A percentile compares a stretch with the other conserved stretches of the same genome.
phyloP scores from a whole-genome alignment of 164 flowering plant species.

The Annona cherimola region DNA sequence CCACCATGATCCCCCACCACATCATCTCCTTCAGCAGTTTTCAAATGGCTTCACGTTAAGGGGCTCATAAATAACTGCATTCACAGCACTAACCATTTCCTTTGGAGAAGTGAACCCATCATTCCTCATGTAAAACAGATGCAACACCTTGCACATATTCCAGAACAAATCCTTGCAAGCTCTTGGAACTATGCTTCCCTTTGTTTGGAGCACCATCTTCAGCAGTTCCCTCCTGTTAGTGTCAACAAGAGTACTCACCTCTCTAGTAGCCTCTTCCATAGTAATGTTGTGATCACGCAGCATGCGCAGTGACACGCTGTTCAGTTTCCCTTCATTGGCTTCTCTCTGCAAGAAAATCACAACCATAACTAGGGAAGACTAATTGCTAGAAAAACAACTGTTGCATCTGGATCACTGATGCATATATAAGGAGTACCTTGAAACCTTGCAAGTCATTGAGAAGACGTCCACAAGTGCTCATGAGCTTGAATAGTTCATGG shows the following conservation, averaged over 20 bases:
- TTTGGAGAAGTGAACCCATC: conserved; percentile 62
- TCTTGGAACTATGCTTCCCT: conserved; percentile 56
- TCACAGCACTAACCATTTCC: conserved; percentile 42
- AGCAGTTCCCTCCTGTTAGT: conserved; percentile 51
- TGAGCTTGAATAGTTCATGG: conserved; percentile 21
- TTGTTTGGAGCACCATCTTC: conserved; percentile 45
- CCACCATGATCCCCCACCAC: no score
- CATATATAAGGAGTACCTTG: conserved; percentile 15
- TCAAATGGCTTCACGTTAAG: not conserved
- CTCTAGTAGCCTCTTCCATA: conserved; percentile 42
- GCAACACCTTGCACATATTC: conserved; percentile 62
- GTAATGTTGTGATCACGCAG: conserved; percentile 25
- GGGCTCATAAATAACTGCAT: conserved; percentile 31
- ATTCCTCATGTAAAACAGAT: conserved; percentile 56
- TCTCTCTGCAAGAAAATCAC: conserved; percentile 22
- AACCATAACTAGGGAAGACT: not conserved
- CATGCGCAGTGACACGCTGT: conserved; percentile 50
- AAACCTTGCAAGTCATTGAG: conserved; percentile 29
- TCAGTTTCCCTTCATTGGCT: conserved; percentile 54
- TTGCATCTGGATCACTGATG: not conserved
- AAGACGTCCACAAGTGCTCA: conserved; percentile 28
- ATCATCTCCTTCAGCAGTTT: no score
- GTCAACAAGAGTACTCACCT: conserved; percentile 25
- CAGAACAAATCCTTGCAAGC: conserved; percentile 79
- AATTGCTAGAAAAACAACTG: not conserved